Base-by-base conservation (phyloP, 2,329 filamentous ascomycete species). In the Pyricularia pennisetigena region DNA sequence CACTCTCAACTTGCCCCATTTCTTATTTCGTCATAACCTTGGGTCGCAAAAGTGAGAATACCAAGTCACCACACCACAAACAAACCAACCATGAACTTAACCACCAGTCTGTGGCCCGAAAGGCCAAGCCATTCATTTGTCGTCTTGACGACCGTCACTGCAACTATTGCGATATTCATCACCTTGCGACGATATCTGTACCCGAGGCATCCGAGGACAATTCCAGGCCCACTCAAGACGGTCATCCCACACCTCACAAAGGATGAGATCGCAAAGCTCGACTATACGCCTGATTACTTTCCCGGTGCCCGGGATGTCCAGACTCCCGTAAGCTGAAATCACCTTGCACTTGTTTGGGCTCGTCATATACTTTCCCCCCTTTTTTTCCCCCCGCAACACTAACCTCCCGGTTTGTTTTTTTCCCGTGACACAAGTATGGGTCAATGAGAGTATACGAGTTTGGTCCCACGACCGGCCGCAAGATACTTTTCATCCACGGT, bases 391-490 rank as follows among this genome's bases (percentile, higher is more conserved):
- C 30, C 16, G 16, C 41, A n/a, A 49, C 20, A 49, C 41, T 49
- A 49, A 49, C 41, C 3, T 49, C 16, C 5, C 16, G 54, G 5
- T 59, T n/a, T 14, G 5, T 59, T 59, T n/a, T 5, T 59, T 59
- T 63, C 9, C 12, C 5, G 3, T 5, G 68, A 14, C 20, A 8
- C 59, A 64, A 86, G 74, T 94, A 92, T 75, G 92, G 93, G 66
- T 87, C 82, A 41, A 88, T 93, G 68, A 83, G 91, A 54, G 89
- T 92, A 26, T 95, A 95, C 75, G 93, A 96, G 80, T 96, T 90
- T 79, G 93, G 93, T 1, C 90, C 92, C 0, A 83, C 88, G 66
- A 78, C 86, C 68, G 93, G 93, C 8, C 83, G 85, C 64, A 94
- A 91, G 73, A 88, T 95, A 4, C 78, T 96, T 20, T 82, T 96